Conservation (phyloP, 108 stramenopile species). For the Seminavis robusta region DNA sequence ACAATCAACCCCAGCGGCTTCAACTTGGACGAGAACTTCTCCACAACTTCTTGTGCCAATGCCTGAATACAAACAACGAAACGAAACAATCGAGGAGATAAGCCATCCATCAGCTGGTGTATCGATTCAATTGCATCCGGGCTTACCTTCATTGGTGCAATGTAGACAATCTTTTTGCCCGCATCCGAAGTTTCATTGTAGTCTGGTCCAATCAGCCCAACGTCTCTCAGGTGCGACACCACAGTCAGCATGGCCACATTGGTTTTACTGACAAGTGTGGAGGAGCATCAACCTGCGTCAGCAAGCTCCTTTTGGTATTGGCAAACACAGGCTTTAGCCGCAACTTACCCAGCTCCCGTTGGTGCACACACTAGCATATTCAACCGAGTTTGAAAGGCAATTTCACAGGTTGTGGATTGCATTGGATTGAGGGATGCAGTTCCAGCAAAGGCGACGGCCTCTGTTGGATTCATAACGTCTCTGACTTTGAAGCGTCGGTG, state of each 20-base stretch:
- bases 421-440: constrained; percentile 88
- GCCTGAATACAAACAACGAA: too few species aligned
- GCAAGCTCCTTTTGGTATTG: too few species aligned
- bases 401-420: constrained; percentile 92
- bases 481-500: constrained; percentile 45
- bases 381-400: constrained; percentile 83
- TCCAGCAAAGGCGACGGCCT: constrained; percentile 65
- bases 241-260: constrained; percentile 95
- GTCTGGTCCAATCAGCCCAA: constrained; percentile 55
- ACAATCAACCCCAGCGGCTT: constrained; percentile 86
- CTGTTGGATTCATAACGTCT: constrained; percentile 56
- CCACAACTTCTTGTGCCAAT: constrained; percentile 98
- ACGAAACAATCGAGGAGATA: too few species aligned
- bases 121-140: too few species aligned
- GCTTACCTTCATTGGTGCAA: constrained; percentile 99
- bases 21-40: constrained; percentile 92
- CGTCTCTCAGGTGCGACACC: constrained; percentile 80
- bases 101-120: too few species aligned
- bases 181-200: constrained; percentile 27
- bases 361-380: constrained; percentile 92
- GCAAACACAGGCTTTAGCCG: too few species aligned
- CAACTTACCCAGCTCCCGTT: constrained; percentile 26
- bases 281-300: too few species aligned
- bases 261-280: constrained; percentile 93
- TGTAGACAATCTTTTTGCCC: constrained; percentile 90